phyloP scores from a whole-genome alignment of 148 eudicot genomes.

The Camellia granthamiana region DNA sequence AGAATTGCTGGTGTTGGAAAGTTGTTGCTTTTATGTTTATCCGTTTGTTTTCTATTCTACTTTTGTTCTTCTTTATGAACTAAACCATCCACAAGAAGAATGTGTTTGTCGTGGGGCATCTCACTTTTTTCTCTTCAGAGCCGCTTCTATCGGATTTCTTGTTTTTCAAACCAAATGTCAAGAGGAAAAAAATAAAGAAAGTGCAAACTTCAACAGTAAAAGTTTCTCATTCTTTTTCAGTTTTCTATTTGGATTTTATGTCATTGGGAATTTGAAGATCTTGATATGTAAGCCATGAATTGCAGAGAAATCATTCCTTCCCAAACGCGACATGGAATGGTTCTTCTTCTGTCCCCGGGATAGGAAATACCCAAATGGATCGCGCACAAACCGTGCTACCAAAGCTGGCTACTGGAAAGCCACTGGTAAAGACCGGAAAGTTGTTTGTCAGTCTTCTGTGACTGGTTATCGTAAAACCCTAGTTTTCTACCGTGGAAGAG shows the following conservation, averaged over 20 bases:
- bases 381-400: slow-evolving; percentile 82
- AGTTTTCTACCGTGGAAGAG: slow-evolving; percentile 82
- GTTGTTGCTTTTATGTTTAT: slow-evolving; percentile 1
- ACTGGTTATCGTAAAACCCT: slow-evolving; percentile 77
- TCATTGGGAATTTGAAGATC: slow-evolving; percentile 5
- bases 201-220: neutral
- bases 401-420: slow-evolving; percentile 95
- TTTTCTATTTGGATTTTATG: slow-evolving; percentile 5
- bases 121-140: slow-evolving; percentile 26
- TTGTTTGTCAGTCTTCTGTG: slow-evolving; percentile 53
- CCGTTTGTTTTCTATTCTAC: slow-evolving; percentile 4
- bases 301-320: slow-evolving; percentile 86
- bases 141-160: slow-evolving; percentile 25
- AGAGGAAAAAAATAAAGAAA: neutral
- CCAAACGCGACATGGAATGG: slow-evolving; percentile 87
- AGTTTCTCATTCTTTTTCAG: slow-evolving; percentile 20
- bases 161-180: slow-evolving; percentile 18
- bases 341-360: slow-evolving; percentile 88
- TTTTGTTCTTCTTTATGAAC: slow-evolving; percentile 12
- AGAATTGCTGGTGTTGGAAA: slow-evolving; percentile 9
- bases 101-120: slow-evolving; percentile 30
- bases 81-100: slow-evolving; percentile 6
- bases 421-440: slow-evolving; percentile 85
- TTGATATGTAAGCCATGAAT: slow-evolving; percentile 13
- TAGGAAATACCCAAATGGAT: slow-evolving; percentile 80